Evolutionary conservation across 805 yeast species (phyloP), one percentile per base, ranked within the genome.

Genomic region (Candida khao-thaluensis): DNA sequence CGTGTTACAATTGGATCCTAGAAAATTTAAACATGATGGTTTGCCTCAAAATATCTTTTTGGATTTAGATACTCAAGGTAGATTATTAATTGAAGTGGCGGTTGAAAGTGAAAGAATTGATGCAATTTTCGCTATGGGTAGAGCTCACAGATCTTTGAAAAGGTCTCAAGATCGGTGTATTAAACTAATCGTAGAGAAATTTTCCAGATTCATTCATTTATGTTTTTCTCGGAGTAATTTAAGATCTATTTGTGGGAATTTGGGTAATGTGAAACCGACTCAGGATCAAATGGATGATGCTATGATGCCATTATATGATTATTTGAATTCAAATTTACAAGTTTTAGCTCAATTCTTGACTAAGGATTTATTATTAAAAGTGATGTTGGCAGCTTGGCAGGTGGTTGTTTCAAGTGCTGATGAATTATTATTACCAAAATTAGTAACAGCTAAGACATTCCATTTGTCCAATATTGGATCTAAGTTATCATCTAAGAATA

Each of bases 321-420:
- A 84, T 51, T 64, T 87, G 54, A 84, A 85, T 50, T 67, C 77
- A 35, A 86, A 83, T 50, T 67, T 87, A 33, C 72, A 72, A 38
- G 79, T 82, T 1, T 61, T 87, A 28, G 88, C 87, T 0, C 64
- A 73, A 8, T 71, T 66, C 26, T 59, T 87, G 28, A 75, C 86
- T 0, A 64, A 71, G 14, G 79, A 72, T 1, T 59, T 83, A 23
- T 59, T 83, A 12, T 54, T 75, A 37, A 74, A 77, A 46, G 85
- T 86, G 0, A 83, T 87, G 85, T 52, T 82, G 1, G 82, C 81
- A 37, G 77, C 91, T 0, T 91, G 98, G 98, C 63, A 66, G n/a
- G 79, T 79, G 9, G 79, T 88, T 2, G 66, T 91, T 6, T 61
- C 68, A 2, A 71, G 80, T 17, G 84, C 91, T 1, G 96, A 88